Evolutionary conservation across 108 stramenopile genomes (phyloP).

Genomic region (Chaetoceros muelleri): DNA sequence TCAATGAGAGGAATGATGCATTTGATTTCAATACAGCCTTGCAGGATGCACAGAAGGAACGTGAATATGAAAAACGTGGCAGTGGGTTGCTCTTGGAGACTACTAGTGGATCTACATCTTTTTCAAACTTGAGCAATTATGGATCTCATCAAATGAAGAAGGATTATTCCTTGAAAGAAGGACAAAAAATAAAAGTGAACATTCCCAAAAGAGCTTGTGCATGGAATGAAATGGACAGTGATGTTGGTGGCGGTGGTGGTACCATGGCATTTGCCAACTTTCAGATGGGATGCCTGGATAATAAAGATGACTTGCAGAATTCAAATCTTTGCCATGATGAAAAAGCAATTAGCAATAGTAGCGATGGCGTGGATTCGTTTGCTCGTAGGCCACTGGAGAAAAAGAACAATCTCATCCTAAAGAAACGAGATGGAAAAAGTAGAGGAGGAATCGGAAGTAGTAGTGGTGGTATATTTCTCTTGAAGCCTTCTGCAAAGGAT

Average conservation of each 20-base stretch:
- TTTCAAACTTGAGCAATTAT: background rate
- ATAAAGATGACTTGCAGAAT: background rate
- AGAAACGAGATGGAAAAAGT: too few species aligned
- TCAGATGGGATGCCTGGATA: too few species aligned
- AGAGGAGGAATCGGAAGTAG: constrained; percentile 5
- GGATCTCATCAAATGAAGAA: constrained; percentile 6
- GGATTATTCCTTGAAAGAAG: constrained; percentile 89
- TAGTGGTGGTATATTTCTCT: constrained; percentile 16
- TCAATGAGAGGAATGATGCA: constrained; percentile 95
- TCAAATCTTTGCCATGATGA: background rate
- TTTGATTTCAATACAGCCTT: constrained; percentile 97
- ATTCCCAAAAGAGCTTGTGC: constrained; percentile 21
- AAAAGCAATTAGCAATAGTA: background rate
- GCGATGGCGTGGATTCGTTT: background rate
- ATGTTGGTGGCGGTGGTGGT: constrained; percentile 2
- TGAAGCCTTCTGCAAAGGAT: constrained; percentile 32
- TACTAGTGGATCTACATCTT: background rate
- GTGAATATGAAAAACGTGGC: constrained; percentile 51
- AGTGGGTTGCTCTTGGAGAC: background rate
- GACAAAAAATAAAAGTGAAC: constrained; percentile 76
- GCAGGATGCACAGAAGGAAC: constrained; percentile 79
- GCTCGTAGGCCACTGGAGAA: background rate
- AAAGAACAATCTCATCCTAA: too few species aligned
- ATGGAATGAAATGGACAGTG: too few species aligned
- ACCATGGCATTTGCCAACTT: background rate